A percentile compares a stretch with the other conserved stretches of the same genome.
phyloP scores from a whole-genome alignment of 257 asterid genomes.

The Echites panduratus region DNA sequence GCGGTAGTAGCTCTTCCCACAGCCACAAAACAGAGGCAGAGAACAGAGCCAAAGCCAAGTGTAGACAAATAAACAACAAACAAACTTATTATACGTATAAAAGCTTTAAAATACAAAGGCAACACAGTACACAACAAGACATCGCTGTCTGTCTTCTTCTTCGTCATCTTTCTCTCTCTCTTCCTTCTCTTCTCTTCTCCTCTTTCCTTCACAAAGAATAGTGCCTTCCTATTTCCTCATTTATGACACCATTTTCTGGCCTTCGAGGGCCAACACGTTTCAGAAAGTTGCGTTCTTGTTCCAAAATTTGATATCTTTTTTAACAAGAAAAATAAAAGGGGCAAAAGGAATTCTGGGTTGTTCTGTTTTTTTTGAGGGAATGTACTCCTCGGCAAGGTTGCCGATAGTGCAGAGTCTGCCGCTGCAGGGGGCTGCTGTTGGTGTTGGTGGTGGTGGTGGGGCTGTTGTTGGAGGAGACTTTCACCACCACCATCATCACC shows the following conservation, averaged over 20 bases:
- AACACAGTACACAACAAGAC: slow-evolving; percentile 53
- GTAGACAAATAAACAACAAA: slow-evolving; percentile 17
- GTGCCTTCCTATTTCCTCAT: background rate
- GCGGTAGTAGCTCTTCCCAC: too few relatives aligned
- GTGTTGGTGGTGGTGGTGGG: slow-evolving; percentile 27
- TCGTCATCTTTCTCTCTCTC: slow-evolving; percentile 13
- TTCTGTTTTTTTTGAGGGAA: slow-evolving; percentile 6
- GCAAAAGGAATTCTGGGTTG: background rate
- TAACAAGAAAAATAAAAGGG: background rate
- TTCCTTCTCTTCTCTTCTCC: background rate
- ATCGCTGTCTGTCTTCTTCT: slow-evolving; percentile 49
- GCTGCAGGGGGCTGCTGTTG: slow-evolving; percentile 16
- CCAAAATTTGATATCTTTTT: background rate
- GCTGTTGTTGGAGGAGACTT: slow-evolving; percentile 33
- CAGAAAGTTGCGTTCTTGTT: background rate
- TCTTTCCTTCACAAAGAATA: slow-evolving; percentile 16
- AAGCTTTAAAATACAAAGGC: slow-evolving; percentile 10
- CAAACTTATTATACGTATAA: background rate
- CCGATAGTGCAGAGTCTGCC: slow-evolving; percentile 35
- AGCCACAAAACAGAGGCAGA: background rate
- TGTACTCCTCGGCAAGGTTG: slow-evolving; percentile 49
- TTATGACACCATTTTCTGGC: slow-evolving; percentile 4
- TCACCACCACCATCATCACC: slow-evolving; percentile 27
- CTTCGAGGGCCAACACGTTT: slow-evolving; percentile 11
- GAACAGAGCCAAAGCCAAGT: background rate